These are phyloP conservation scores for Blastomyces silverae DNA, from an alignment of 2,329 filamentous ascomycete species.

Conservation along the genomic window DNA sequence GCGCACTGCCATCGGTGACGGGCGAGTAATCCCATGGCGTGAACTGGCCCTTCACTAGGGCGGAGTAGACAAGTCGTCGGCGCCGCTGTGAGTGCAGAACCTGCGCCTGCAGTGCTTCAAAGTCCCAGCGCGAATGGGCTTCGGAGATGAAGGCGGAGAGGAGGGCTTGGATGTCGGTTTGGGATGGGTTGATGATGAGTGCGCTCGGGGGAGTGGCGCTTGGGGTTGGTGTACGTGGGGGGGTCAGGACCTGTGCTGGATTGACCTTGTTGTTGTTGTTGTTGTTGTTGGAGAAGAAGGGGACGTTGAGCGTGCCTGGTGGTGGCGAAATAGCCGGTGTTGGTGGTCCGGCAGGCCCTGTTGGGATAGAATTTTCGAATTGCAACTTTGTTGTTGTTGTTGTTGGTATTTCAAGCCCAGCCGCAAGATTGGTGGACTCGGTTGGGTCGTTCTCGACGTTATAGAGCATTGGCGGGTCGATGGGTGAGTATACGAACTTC, in stretches of 20 bases:
- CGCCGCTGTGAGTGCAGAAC: constrained; percentile 73
- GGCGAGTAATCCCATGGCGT: constrained; percentile 84
- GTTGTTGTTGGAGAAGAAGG: constrained; percentile 25
- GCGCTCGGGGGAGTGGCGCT: constrained; percentile 31
- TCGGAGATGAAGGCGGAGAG: constrained; percentile 66
- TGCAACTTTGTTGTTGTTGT: constrained; percentile 27
- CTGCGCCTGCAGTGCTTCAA: constrained; percentile 65
- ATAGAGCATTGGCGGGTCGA: constrained; percentile 77
- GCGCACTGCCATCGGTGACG: constrained; percentile 42
- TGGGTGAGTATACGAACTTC: constrained; percentile 85
- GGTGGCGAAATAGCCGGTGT: constrained; percentile 32
- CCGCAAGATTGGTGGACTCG: constrained; percentile 64
- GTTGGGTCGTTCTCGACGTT: constrained; percentile 68
- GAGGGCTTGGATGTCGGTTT: constrained; percentile 39
- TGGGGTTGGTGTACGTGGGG: constrained; percentile 38
- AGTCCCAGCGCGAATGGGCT: constrained; percentile 70
- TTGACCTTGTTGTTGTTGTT: constrained; percentile 13
- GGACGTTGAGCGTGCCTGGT: constrained; percentile 25
- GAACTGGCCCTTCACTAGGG: constrained; percentile 67
- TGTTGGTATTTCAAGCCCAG: constrained; percentile 33
- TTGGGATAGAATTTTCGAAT: constrained; percentile 6
- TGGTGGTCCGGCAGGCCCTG: constrained; percentile 25
- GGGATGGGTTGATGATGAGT: constrained; percentile 25
- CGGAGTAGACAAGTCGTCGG: constrained; percentile 70
- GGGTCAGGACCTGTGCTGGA: constrained; percentile 22